These are phyloP conservation scores for Penicillium janthinellum DNA, from an alignment of 2,329 filamentous ascomycete species.

Conservation along the genomic window DNA sequence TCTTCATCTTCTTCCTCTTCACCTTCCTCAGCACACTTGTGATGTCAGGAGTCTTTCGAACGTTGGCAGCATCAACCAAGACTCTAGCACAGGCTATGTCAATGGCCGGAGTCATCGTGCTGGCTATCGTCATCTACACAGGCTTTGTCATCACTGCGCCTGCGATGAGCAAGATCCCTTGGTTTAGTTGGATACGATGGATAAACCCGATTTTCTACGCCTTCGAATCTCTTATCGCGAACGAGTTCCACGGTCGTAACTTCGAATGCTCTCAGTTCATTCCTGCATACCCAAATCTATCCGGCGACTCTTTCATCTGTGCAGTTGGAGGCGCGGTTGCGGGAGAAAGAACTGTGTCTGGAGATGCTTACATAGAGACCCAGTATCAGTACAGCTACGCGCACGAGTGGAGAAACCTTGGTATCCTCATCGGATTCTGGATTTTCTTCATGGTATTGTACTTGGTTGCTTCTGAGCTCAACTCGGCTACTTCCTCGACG, in stretches of 20 bases:
- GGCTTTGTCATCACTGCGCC: conserved; percentile 64
- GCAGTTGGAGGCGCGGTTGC: conserved; percentile 57
- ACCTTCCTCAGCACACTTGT: conserved; percentile 60
- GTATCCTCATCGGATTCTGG: conserved; percentile 66
- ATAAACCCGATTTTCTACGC: conserved; percentile 67
- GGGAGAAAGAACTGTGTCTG: conserved; percentile 58
- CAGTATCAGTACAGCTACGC: conserved; percentile 60
- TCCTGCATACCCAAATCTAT: conserved; percentile 48
- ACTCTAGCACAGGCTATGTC: conserved; percentile 66
- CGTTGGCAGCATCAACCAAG: conserved; percentile 60
- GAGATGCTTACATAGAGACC: conserved; percentile 61
- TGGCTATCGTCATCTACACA: conserved; percentile 66
- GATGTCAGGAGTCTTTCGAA: conserved; percentile 62
- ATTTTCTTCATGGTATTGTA: conserved; percentile 66
- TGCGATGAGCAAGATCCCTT: conserved; percentile 55
- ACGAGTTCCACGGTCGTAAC: conserved; percentile 60
- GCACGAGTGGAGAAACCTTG: conserved; percentile 69
- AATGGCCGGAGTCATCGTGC: conserved; percentile 55
- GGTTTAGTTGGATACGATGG: conserved; percentile 69
- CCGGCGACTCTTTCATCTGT: conserved; percentile 56
- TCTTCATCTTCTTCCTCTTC: conserved; percentile 67
- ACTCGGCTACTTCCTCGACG: conserved; percentile 63
- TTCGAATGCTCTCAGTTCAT: conserved; percentile 58
- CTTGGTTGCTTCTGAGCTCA: conserved; percentile 65
- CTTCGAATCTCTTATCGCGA: conserved; percentile 62